Evolutionary conservation across 345 rosid species (phyloP), one percentile per base, ranked within the genome.

Genomic region (Brassica incana): DNA sequence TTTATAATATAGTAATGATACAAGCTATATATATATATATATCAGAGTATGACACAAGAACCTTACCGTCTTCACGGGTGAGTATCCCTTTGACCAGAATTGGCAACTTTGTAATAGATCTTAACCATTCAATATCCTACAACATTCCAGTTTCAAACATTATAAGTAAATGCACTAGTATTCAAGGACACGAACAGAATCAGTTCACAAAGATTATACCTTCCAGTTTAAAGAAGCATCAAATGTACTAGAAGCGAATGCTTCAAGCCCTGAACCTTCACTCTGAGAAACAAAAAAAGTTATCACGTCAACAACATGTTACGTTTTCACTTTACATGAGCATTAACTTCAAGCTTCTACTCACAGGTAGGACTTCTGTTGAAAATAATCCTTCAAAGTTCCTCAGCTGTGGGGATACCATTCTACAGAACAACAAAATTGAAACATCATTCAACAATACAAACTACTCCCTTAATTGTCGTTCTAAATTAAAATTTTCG

Each of bases 81-180:
- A 95, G 94, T 23, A 91, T 67, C 25, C 95, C 99, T 83, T 95
- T 91, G 73, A 95, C 65, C 69, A 91, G 77, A 69, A 95, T 77
- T 0, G 95, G 99, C 87, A 95, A 87, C 33, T 78, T 85, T 62
- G 99, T 88, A 59, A 87, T 86, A 64, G 95, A 95, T 84, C 80
- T 88, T 81, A 95, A 82, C 97, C 97, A 92, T 69, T 78, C 86
- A 6, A 92, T 76, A 75, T 95, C 97, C 97, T 95, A 86, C 69
- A 79, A 10, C n/a, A 71, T 67, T 23, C 29, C 72, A 54, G 61
- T 54, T 4, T 11, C 64, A 59, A 20, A 8, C 62, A 25, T 35
- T 10, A 11, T 20, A 20, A 20, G 23, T 20, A 20, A 20, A 20
- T 20, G 23, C 23, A 20, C 23, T 20, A 20, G 23, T 20, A 20